Percentiles rank a stretch among this genome's conserved stretches.
phyloP scores from a whole-genome alignment of 1,284 basidiomycete species.

The Austropuccinia psidii region DNA sequence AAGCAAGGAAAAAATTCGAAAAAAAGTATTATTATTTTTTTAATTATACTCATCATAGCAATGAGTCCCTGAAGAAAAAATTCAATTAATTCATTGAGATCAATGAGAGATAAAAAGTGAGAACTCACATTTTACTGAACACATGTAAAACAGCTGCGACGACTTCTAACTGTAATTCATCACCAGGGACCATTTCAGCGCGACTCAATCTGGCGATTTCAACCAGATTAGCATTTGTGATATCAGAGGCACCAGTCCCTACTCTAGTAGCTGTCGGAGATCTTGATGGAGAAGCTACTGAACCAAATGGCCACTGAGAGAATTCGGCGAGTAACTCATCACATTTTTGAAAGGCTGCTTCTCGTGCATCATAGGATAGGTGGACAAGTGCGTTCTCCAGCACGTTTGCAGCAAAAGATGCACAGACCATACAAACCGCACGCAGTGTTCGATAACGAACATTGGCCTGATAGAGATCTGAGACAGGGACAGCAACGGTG shows the following conservation, averaged over 20 bases:
- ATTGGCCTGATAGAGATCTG: constrained; percentile 60
- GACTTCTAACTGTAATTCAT: constrained; percentile 77
- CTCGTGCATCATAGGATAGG: constrained; percentile 78
- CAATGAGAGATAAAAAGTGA: not conserved
- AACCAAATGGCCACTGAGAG: constrained; percentile 77
- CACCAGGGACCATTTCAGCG: constrained; percentile 48
- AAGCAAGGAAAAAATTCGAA: too few relatives aligned
- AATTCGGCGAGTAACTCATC: constrained; percentile 88
- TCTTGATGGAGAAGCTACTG: constrained; percentile 47
- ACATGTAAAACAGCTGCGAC: constrained; percentile 84
- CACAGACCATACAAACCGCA: constrained; percentile 74
- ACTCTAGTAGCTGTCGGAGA: constrained; percentile 41
- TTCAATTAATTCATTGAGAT: not conserved
- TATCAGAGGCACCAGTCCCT: constrained; percentile 46
- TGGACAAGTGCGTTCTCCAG: constrained; percentile 82
- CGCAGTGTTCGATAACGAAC: constrained; percentile 68
- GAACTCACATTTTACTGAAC: constrained; percentile 49
- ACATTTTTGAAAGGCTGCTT: constrained; percentile 78
- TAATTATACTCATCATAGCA: too few relatives aligned
- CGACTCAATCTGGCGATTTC: constrained; percentile 71
- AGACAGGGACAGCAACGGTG: constrained; percentile 67
- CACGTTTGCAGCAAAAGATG: constrained; percentile 84
- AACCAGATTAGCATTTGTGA: constrained; percentile 59
- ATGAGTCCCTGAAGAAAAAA: too few relatives aligned
- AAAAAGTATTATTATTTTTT: too few relatives aligned